These are phyloP conservation scores for Trichoderma breve DNA, from an alignment of 2,329 filamentous ascomycete genomes.

Conservation along the genomic window DNA sequence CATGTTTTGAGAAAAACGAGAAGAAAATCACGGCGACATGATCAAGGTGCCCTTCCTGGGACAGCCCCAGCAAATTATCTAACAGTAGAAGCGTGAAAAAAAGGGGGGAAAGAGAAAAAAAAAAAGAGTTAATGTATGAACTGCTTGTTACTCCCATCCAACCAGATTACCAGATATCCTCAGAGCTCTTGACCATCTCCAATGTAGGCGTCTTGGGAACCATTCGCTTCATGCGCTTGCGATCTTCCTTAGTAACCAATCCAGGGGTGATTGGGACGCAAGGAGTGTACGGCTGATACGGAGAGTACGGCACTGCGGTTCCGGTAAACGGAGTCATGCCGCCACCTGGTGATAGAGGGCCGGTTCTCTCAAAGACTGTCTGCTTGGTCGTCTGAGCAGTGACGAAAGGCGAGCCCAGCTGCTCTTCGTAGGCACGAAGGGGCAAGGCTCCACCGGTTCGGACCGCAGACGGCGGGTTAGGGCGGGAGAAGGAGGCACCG, in stretches of 20 bases:
- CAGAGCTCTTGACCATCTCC: slow-evolving; percentile 59
- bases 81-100: slow-evolving; percentile 20
- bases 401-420: slow-evolving; percentile 50
- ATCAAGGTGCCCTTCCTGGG: slow-evolving; percentile 21
- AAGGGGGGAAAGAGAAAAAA: neutral
- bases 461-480: slow-evolving; percentile 53
- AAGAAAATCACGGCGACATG: slow-evolving; percentile 28
- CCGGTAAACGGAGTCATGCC: slow-evolving; percentile 63
- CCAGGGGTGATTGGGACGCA: slow-evolving; percentile 75
- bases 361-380: slow-evolving; percentile 60
- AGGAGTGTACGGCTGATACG: slow-evolving; percentile 77
- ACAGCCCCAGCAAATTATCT: slow-evolving; percentile 27
- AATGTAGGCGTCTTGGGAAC: slow-evolving; percentile 62
- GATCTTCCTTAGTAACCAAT: slow-evolving; percentile 67
- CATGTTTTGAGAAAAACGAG: slow-evolving; percentile 2
- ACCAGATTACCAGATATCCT: slow-evolving; percentile 60
- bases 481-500: slow-evolving; percentile 48
- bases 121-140: neutral
- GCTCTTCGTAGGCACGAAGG: slow-evolving; percentile 61
- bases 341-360: slow-evolving; percentile 52
- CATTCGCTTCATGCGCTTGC: slow-evolving; percentile 65
- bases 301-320: slow-evolving; percentile 66
- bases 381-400: slow-evolving; percentile 55
- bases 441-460: slow-evolving; percentile 58
- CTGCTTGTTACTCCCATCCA: neutral